Conservation (phyloP, 257 asterid species). For the Solanum gracilifrons region DNA sequence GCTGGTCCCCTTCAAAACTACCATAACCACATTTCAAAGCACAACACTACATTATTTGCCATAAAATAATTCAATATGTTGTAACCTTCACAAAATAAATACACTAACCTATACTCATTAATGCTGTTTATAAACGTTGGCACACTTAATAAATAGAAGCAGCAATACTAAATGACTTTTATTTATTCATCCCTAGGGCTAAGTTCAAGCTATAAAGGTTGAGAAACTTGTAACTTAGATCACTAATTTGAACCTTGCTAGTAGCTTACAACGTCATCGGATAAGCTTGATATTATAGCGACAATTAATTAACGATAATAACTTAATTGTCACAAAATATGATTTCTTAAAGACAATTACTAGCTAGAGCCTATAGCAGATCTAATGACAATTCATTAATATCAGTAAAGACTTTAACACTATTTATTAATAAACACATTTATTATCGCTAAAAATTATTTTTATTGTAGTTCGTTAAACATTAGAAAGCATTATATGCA, state of each 20-base stretch:
- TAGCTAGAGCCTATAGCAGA: background rate
- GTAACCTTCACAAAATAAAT: background rate
- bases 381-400: background rate
- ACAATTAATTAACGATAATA: too few relatives aligned
- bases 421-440: too few relatives aligned
- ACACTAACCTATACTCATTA: background rate
- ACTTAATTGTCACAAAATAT: background rate
- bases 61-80: background rate
- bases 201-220: background rate
- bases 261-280: background rate
- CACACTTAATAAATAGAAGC: background rate
- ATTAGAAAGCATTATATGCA: too few relatives aligned
- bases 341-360: background rate
- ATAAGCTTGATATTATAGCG: background rate
- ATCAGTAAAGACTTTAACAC: too few relatives aligned
- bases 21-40: background rate
- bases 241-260: background rate
- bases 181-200: background rate
- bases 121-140: background rate
- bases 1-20: background rate
- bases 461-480: too few relatives aligned
- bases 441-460: background rate
- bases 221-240: background rate
- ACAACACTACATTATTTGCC: background rate
- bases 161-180: background rate